Percentiles rank a stretch among this genome's conserved stretches.
Evolutionary conservation across 768 basidiomycete species (phyloP).

Genomic region (Calocybe gangraenosa): DNA sequence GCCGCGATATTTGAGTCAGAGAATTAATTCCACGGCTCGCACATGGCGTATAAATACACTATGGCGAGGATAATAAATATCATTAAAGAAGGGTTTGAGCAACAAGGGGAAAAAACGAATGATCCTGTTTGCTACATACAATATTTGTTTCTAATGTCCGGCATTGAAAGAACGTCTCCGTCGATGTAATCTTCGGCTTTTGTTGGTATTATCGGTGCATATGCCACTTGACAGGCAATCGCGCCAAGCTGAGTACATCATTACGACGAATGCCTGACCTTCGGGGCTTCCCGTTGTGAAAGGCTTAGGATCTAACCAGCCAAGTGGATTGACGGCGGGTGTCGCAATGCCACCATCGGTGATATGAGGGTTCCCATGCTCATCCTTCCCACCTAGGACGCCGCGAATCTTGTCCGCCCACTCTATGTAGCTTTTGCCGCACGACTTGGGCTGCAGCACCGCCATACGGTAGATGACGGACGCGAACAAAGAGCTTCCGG

Average conservation of each 20-base stretch:
- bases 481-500: constrained; percentile 38
- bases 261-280: constrained; percentile 32
- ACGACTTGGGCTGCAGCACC: constrained; percentile 26
- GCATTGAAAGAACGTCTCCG: no score
- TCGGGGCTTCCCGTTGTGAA: constrained; percentile 33
- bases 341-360: constrained; percentile 28
- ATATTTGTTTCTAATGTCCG: no score
- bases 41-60: no score
- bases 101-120: no score
- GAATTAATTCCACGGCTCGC: no score
- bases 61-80: no score
- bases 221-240: constrained; percentile 26
- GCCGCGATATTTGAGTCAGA: no score
- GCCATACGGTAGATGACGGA: constrained; percentile 37
- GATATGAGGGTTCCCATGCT: constrained; percentile 23
- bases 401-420: constrained; percentile 33
- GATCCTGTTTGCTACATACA: no score
- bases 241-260: constrained; percentile 38
- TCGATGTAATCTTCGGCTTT: constrained; percentile 2
- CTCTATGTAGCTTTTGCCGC: constrained; percentile 24
- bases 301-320: constrained; percentile 26
- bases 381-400: constrained; percentile 18
- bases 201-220: not conserved
- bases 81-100: no score
- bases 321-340: constrained; percentile 35